phyloP scores from a whole-genome alignment of 345 rosid genomes.

The Euphorbia pulcherrima region DNA sequence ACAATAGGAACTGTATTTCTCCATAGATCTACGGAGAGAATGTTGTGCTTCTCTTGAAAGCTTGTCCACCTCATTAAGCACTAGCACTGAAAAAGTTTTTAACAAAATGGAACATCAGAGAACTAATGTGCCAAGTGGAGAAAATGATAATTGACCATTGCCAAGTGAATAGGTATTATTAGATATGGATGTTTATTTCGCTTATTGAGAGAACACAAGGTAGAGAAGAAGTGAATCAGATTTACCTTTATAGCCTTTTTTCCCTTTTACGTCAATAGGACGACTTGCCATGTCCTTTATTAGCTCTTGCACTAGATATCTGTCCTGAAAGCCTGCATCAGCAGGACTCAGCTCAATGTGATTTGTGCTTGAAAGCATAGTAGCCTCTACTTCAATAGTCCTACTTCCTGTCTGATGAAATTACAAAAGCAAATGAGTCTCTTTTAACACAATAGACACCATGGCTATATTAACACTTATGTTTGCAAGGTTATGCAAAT shows the following conservation, averaged over 20 bases:
- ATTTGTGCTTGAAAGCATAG: conserved; percentile 76
- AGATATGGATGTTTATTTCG: not conserved
- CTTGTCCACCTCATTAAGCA: conserved; percentile 97
- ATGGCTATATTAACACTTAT: not conserved
- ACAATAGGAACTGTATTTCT: conserved; percentile 89
- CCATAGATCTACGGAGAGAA: conserved; percentile 98
- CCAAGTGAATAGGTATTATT: not conserved
- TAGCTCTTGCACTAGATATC: conserved; percentile 89
- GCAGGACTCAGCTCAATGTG: conserved; percentile 94
- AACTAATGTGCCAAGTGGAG: not conserved
- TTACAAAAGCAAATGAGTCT: not conserved
- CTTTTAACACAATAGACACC: not conserved
- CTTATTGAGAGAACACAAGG: not conserved
- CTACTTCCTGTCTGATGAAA: conserved; percentile 74
- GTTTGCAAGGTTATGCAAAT: not conserved
- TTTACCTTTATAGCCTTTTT: conserved; percentile 77
- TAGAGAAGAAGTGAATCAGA: not conserved
- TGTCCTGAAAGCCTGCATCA: conserved; percentile 96
- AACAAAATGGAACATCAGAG: conserved; percentile 11
- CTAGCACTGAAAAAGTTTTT: conserved; percentile 72
- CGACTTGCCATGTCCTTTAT: conserved; percentile 98
- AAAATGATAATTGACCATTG: not conserved
- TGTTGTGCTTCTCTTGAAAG: conserved; percentile 99
- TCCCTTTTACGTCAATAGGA: conserved; percentile 85
- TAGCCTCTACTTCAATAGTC: conserved; percentile 79